Evolutionary conservation across 1,284 basidiomycete genomes (phyloP).

Genomic region (Chalciporus sp.): DNA sequence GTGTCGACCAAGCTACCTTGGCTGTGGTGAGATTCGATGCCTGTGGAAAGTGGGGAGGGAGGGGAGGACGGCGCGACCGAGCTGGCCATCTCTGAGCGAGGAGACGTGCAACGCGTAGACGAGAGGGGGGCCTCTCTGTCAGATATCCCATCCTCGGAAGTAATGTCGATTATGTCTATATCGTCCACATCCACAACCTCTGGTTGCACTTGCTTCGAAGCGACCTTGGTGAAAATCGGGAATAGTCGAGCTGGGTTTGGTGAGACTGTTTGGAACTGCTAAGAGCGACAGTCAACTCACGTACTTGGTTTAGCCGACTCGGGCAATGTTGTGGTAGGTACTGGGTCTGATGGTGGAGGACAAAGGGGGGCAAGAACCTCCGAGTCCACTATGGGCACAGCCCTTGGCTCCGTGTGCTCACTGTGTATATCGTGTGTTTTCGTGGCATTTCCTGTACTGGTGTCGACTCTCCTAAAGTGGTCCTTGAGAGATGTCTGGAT

Average conservation of each 20-base stretch:
- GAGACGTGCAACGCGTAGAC: constrained; percentile 12
- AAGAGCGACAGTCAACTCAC: constrained; percentile 5
- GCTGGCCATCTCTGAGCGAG: constrained; percentile 9
- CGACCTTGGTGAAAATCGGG: constrained; percentile 27
- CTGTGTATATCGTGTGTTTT: constrained; percentile 1
- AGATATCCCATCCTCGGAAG: constrained; percentile 16
- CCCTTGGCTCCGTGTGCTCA: background rate
- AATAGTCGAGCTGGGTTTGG: constrained; percentile 25
- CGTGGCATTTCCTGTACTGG: background rate
- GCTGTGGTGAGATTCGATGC: background rate
- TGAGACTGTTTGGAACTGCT: background rate
- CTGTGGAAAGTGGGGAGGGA: constrained; percentile 1
- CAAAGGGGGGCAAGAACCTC: background rate
- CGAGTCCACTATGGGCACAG: background rate
- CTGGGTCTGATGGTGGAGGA: background rate
- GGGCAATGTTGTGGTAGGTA: background rate
- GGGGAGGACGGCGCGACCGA: constrained; percentile 10
- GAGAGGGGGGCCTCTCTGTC: constrained; percentile 16
- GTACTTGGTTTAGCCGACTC: constrained; percentile 20
- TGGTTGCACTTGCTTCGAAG: constrained; percentile 4
- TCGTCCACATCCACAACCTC: constrained; percentile 10
- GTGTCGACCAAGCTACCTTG: constrained; percentile 4
- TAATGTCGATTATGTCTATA: constrained; percentile 22
- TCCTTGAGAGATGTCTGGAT: constrained; percentile 29
- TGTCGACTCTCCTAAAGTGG: constrained; percentile 27